Evolutionary conservation across 345 rosid species (phyloP).

Genomic region (Psidium guajava): DNA sequence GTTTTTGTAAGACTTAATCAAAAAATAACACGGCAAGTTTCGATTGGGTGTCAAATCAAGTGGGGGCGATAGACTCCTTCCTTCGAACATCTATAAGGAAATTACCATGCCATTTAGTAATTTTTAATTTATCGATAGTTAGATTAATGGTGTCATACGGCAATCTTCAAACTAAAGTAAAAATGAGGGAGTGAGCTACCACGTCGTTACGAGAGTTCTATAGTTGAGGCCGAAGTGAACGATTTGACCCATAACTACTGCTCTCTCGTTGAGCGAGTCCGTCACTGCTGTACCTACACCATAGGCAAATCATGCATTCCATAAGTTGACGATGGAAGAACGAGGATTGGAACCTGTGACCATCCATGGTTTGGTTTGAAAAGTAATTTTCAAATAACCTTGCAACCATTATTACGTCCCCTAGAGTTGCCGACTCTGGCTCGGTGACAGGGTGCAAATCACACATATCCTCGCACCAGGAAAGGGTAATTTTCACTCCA

Average conservation of each 20-base stretch:
- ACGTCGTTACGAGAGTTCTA: neutral
- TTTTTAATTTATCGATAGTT: neutral
- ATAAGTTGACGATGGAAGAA: neutral
- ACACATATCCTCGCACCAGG: neutral
- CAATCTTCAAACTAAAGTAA: neutral
- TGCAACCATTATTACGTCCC: neutral
- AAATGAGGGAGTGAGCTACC: neutral
- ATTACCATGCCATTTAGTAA: neutral
- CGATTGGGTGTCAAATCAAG: neutral
- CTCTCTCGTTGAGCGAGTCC: neutral
- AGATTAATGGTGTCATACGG: neutral
- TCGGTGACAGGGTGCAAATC: neutral
- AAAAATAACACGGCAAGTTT: neutral
- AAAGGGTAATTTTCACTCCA: neutral
- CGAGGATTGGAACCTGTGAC: neutral
- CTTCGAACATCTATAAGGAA: neutral
- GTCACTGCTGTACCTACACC: neutral
- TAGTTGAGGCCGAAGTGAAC: rapidly evolving
- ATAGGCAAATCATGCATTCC: neutral
- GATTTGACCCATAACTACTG: neutral
- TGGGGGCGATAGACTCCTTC: neutral
- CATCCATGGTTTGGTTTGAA: neutral
- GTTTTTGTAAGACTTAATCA: neutral
- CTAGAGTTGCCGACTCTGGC: neutral
- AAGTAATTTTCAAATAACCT: neutral